Percentiles rank a stretch among this genome's conserved stretches.
Evolutionary conservation across 371 early-diverging fungal genomes (phyloP).

Genomic region (Mucor plumbeus): DNA sequence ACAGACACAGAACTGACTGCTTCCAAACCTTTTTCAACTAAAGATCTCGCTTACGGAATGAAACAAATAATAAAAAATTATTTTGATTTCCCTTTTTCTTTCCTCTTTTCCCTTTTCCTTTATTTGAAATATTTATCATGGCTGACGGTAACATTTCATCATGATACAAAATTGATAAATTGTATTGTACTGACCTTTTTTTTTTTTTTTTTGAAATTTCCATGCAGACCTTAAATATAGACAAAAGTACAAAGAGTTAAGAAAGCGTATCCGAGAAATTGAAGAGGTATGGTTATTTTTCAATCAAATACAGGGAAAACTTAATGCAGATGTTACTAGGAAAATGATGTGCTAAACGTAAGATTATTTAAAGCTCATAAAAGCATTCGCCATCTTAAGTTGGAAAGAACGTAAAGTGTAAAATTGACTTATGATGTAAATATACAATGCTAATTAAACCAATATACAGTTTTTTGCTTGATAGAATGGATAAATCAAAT

Average conservation of each 20-base stretch:
- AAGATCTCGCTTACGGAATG: conserved; percentile 7
- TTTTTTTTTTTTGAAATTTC: neutral
- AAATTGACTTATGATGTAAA: neutral
- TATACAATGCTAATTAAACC: neutral
- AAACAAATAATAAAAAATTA: conserved; percentile 2
- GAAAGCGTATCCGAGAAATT: conserved; percentile 62
- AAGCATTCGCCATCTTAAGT: conserved; percentile 44
- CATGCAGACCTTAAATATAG: conserved; percentile 17
- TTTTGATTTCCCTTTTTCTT: conserved; percentile 8
- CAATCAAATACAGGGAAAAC: neutral
- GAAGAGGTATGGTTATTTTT: conserved; percentile 54
- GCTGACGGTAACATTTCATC: conserved; percentile 11
- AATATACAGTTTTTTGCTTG: conserved; percentile 28
- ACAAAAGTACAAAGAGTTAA: conserved; percentile 59
- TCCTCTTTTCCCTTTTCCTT: neutral
- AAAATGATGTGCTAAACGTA: conserved; percentile 51
- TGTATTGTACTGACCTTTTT: neutral
- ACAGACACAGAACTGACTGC: conserved; percentile 10
- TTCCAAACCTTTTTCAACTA: conserved; percentile 5
- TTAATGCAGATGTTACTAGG: conserved; percentile 28
- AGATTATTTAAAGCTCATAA: conserved; percentile 51
- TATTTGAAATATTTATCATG: conserved; percentile 1
- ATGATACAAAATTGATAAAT: neutral
- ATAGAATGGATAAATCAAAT: conserved; percentile 33
- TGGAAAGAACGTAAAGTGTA: conserved; percentile 38